A percentile compares a stretch with the other conserved stretches of the same genome.
phyloP scores from a whole-genome alignment of 306 rosid species.

The Prunus persica region DNA sequence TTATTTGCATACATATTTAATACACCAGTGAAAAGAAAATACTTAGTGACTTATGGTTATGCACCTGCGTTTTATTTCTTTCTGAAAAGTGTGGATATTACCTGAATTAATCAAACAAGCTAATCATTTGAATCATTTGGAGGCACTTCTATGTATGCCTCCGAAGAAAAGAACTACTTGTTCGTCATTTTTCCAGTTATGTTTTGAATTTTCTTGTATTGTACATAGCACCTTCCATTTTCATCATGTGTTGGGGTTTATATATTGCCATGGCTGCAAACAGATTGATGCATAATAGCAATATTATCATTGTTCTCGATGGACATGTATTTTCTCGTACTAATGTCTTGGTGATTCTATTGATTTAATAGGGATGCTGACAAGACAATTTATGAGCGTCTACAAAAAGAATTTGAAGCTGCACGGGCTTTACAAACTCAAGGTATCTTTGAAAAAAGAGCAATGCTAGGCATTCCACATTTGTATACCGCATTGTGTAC shows the following conservation, averaged over 20 bases:
- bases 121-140: background rate
- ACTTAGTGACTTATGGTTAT: background rate
- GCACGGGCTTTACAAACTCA: conserved; percentile 81
- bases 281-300: background rate
- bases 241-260: background rate
- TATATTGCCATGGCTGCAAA: background rate
- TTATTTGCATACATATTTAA: background rate
- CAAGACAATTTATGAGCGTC: conserved; percentile 72
- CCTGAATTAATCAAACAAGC: background rate
- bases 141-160: background rate
- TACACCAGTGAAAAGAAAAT: background rate
- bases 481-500: too few species aligned
- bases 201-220: background rate
- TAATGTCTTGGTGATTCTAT: background rate
- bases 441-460: conserved; percentile 43
- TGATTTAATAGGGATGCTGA: conserved; percentile 76
- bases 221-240: background rate
- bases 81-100: background rate
- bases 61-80: background rate
- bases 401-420: conserved; percentile 81
- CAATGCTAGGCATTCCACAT: too few species aligned
- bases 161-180: background rate
- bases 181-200: background rate
- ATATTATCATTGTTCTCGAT: background rate
- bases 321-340: background rate